Evolutionary conservation across 208 protist species (phyloP).

Genomic region (Borovskyia barvae): DNA sequence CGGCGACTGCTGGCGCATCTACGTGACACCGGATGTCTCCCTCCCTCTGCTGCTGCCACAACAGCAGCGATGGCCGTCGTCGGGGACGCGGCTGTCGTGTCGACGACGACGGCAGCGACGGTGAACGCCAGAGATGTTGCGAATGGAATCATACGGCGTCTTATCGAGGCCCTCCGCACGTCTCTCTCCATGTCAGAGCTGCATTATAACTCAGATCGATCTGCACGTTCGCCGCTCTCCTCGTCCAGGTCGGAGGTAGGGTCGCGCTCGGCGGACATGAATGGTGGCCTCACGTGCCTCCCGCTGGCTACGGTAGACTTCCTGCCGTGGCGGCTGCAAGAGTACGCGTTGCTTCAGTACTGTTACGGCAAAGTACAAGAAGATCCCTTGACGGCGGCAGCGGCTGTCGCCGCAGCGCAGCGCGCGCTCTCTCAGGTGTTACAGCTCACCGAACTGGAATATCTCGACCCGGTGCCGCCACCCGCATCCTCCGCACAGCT

Average conservation of each 20-base stretch:
- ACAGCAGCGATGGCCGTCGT: neutral
- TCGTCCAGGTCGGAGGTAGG: too few relatives aligned
- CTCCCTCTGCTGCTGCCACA: constrained; percentile 5
- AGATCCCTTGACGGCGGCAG: constrained; percentile 8
- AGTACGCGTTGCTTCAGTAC: constrained; percentile 58
- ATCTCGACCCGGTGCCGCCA: constrained; percentile 65
- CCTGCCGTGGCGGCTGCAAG: constrained; percentile 66
- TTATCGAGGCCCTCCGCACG: constrained; percentile 17
- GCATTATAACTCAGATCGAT: neutral
- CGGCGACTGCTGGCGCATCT: constrained; percentile 35
- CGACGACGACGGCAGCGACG: neutral
- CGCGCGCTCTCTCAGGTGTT: constrained; percentile 41
- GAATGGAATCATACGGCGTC: constrained; percentile 2
- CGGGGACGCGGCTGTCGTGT: neutral
- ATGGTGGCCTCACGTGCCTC: too few relatives aligned
- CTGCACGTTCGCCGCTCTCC: too few relatives aligned
- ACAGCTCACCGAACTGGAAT: constrained; percentile 73
- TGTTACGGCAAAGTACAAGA: constrained; percentile 45
- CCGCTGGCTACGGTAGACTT: constrained; percentile 68
- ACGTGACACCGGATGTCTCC: constrained; percentile 26
- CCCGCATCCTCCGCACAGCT: constrained; percentile 32
- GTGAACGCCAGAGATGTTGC: constrained; percentile 2
- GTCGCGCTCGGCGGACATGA: too few relatives aligned
- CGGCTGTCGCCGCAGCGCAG: constrained; percentile 45
- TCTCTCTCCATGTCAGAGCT: constrained; percentile 26